Conservation (phyloP, 495 filamentous ascomycete species). For the Aspergillus homomorphus region DNA sequence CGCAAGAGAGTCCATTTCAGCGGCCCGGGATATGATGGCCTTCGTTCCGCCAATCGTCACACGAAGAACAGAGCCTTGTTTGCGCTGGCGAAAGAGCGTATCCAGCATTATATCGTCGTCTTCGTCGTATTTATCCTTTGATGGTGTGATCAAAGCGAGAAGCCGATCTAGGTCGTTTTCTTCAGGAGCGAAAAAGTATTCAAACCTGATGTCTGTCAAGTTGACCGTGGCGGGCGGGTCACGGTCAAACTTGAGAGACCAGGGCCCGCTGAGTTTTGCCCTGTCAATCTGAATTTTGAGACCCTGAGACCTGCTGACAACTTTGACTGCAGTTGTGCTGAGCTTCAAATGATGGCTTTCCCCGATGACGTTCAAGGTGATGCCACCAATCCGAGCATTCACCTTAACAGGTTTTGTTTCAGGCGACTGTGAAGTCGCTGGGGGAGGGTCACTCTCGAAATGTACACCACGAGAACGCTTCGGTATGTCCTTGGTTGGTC, state of each 20-base stretch:
- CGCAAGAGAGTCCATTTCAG: conserved; percentile 61
- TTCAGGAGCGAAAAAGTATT: conserved; percentile 70
- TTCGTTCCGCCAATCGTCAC: conserved; percentile 60
- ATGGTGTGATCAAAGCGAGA: conserved; percentile 83
- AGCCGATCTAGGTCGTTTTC: conserved; percentile 78
- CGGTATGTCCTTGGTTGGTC: conserved; percentile 26
- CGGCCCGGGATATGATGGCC: conserved; percentile 53
- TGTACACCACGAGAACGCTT: conserved; percentile 61
- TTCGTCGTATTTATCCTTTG: conserved; percentile 84
- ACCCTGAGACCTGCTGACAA: conserved; percentile 67
- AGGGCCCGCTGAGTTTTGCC: conserved; percentile 69
- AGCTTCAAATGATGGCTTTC: conserved; percentile 70
- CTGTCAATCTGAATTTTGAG: conserved; percentile 71
- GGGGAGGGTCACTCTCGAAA: conserved; percentile 53
- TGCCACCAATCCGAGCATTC: conserved; percentile 72
- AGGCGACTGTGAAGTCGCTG: conserved; percentile 11
- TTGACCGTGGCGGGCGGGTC: conserved; percentile 53
- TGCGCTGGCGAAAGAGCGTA: conserved; percentile 82
- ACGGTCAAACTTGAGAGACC: conserved; percentile 40
- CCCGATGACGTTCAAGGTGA: conserved; percentile 69
- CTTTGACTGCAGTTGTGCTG: conserved; percentile 74
- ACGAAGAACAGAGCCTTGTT: conserved; percentile 82
- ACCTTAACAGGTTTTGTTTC: conserved; percentile 59
- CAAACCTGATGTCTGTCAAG: conserved; percentile 63
- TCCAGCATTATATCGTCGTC: conserved; percentile 95